Evolutionary conservation across 2,329 filamentous ascomycete genomes (phyloP), one percentile per base, ranked within the genome.

Genomic region (Aspergillus melleus): DNA sequence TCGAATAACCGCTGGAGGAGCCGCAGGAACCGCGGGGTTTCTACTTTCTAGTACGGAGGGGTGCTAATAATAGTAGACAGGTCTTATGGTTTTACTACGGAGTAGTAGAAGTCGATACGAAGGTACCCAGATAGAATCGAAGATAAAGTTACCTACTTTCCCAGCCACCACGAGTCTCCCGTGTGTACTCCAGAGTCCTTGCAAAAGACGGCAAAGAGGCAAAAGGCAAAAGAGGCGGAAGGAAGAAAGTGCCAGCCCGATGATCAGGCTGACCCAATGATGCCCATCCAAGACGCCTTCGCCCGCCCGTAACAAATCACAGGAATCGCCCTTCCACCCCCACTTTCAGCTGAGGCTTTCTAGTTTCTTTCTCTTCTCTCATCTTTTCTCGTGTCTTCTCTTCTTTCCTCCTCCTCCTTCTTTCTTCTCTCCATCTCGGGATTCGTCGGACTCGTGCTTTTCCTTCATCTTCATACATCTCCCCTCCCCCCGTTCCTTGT

Each of bases 271-370:
- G 44, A 47, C 19, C 44, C 44, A 47, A 47, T 47, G 44, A 47
- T 47, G 44, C 44, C 44, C 44, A 47, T 47, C 36, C 16, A 16
- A 16, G 16, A 42, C 36, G 36, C 36, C 36, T n/a, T 42, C 42
- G 42, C 20, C 19, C 44, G 44, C 44, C 44, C 44, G 19, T 10
- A 22, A 47, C 44, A 47, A 47, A 47, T 47, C 44, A 47, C 44
- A 22, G 44, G 32, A 44, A 42, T 52, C 52, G 24, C 52, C 39
- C 52, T 64, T 42, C 36, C 36, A 52, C 59, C 59, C 63, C 61
- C 64, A 58, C 58, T 57, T 65, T 65, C 65, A 67, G 65, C 65
- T 67, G 65, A 65, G 29, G 51, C 46, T 46, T 58, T 54, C 57
- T 44, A 56, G 49, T 55, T 55, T 19, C 29, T 24, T 24, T 57